Percentiles rank a stretch among this genome's conserved stretches.
Evolutionary conservation across 257 asterid genomes (phyloP).

Genomic region (Thymus quinquecostatus): DNA sequence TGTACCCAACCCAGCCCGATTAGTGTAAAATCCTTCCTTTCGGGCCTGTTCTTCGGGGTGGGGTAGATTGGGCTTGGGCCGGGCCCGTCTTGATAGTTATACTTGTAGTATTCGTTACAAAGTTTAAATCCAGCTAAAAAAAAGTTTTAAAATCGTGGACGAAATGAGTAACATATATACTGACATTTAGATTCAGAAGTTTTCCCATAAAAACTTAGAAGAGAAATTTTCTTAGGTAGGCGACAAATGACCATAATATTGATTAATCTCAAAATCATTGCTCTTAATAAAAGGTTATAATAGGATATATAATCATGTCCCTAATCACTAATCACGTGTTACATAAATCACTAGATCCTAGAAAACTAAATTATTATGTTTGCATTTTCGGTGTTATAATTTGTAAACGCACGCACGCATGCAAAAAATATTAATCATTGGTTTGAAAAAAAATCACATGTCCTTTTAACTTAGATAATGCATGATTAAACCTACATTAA

Average conservation of each 20-base stretch:
- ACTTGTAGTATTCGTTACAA: too few relatives aligned
- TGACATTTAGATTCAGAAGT: too few relatives aligned
- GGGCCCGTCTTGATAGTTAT: too few relatives aligned
- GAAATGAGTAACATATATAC: too few relatives aligned
- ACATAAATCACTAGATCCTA: background rate
- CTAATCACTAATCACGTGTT: constrained; percentile 37
- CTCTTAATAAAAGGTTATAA: constrained; percentile 15
- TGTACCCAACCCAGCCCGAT: too few relatives aligned
- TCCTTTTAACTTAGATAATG: too few relatives aligned
- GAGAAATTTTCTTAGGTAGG: background rate
- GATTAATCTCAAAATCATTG: constrained; percentile 20
- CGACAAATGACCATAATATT: background rate
- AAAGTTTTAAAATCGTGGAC: too few relatives aligned
- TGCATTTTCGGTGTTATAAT: background rate
- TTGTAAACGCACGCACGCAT: constrained; percentile 28
- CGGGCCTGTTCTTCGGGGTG: too few relatives aligned
- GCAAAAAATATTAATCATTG: constrained; percentile 29
- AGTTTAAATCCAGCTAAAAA: too few relatives aligned
- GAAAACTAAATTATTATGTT: constrained; percentile 13
- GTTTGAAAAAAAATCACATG: background rate
- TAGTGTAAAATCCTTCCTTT: too few relatives aligned
- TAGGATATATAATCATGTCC: constrained; percentile 25
- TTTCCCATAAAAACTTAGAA: background rate
- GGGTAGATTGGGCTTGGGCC: too few relatives aligned
- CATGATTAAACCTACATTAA: too few relatives aligned